Conservation (phyloP, 768 basidiomycete species). For the Zangia roseola region DNA sequence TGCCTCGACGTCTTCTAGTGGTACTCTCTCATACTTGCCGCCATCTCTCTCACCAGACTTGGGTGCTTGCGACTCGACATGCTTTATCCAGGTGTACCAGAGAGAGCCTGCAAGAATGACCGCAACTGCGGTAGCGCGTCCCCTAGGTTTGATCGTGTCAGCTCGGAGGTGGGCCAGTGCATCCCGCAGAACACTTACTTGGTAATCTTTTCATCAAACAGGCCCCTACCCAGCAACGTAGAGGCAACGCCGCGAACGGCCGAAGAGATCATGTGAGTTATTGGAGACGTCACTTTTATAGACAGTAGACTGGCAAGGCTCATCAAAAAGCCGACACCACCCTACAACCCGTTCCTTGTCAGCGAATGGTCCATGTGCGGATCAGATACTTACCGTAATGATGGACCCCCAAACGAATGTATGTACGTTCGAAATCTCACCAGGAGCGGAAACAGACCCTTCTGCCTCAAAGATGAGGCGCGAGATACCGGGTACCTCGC, state of each 20-base stretch:
- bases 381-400: slow-evolving; percentile 59
- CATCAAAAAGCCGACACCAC: slow-evolving; percentile 89
- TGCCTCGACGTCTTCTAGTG: slow-evolving; percentile 62
- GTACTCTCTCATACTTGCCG: slow-evolving; percentile 55
- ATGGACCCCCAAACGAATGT: slow-evolving; percentile 79
- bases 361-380: not conserved
- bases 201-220: slow-evolving; percentile 81
- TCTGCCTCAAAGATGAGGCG: slow-evolving; percentile 55
- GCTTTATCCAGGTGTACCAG: slow-evolving; percentile 88
- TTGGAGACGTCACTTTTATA: slow-evolving; percentile 96
- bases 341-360: slow-evolving; percentile 42
- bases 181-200: slow-evolving; percentile 46
- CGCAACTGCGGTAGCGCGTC: slow-evolving; percentile 76
- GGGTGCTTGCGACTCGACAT: slow-evolving; percentile 56
- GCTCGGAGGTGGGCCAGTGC: not conserved
- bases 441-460: slow-evolving; percentile 37
- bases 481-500: slow-evolving; percentile 66
- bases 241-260: slow-evolving; percentile 93
- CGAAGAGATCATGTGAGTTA: slow-evolving; percentile 96
- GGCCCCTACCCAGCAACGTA: slow-evolving; percentile 77
- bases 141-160: slow-evolving; percentile 42
- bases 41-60: slow-evolving; percentile 29
- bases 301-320: slow-evolving; percentile 89
- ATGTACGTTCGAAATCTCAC: slow-evolving; percentile 44
- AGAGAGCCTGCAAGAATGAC: slow-evolving; percentile 81